Evolutionary conservation across 1,284 basidiomycete genomes (phyloP), one percentile per base, ranked within the genome.

Genomic region (Rhodotorula glutinis): DNA sequence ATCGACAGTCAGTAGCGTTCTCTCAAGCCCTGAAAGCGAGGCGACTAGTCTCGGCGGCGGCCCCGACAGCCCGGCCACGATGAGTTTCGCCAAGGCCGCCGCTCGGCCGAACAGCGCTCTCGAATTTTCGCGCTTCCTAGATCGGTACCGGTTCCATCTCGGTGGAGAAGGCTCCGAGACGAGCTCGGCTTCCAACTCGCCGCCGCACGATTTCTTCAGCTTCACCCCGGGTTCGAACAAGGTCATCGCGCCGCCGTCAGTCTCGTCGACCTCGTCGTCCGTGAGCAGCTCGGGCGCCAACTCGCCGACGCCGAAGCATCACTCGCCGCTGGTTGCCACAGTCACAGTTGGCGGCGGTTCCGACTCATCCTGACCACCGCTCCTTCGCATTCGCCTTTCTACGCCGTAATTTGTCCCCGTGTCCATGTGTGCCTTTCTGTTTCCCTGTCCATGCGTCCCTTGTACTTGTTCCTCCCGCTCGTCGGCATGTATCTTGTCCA

Each of bases 81-180:
- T 43, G 53, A 55, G n/a, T n/a, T 51, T 40, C 17, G 40, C 40
- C n/a, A 59, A 59, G 38, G 57, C n/a, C 38, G 33, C 40, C 25
- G 9, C 19, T n/a, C 49, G 68, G 4, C 65, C 65, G n/a, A 63
- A 58, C 55, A 63, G 54, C 46, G 61, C 69, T 27, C 47, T 63
- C 29, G 69, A 73, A 57, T 73, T 73, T 27, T 69, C 66, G 38
- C 47, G 54, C 43, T 71, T 73, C 46, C 69, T 73, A 43, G 69
- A 71, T 47, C 61, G 69, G 63, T 71, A 71, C 51, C 66, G 64
- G 44, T 71, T 66, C 55, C 66, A 68, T 55, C 57, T 68, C 52
- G 60, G 63, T 21, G 30, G 59, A 43, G n/a, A 56, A 3, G 40
- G 40, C 19, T 49, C 57, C 16, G 23, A n/a, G 17, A n/a, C 44